Evolutionary conservation across 257 asterid genomes (phyloP).

Genomic region (Ajuga chamaepitys): DNA sequence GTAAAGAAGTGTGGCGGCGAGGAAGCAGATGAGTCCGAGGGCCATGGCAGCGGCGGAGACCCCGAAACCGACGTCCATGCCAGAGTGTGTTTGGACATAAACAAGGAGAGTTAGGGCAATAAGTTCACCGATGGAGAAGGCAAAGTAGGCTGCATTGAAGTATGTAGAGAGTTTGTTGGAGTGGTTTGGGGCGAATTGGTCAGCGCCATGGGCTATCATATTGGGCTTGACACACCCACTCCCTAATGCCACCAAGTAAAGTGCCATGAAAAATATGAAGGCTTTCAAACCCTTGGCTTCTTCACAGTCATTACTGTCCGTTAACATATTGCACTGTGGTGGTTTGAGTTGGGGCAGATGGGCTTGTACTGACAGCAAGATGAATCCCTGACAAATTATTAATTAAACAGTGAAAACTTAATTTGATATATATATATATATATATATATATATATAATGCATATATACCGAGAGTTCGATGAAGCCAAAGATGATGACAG

Average conservation of each 20-base stretch:
- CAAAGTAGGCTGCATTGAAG: constrained; percentile 90
- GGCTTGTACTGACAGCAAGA: constrained; percentile 85
- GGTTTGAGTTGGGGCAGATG: constrained; percentile 92
- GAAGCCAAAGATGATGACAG: constrained; percentile 78
- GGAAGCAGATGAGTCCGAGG: constrained; percentile 57
- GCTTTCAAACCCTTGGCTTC: constrained; percentile 72
- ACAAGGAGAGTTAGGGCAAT: constrained; percentile 71
- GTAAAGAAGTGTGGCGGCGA: constrained; percentile 45
- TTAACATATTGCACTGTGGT: constrained; percentile 51
- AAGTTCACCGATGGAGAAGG: constrained; percentile 83
- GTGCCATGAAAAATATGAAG: constrained; percentile 63
- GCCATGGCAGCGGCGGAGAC: constrained; percentile 92
- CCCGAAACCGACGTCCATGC: constrained; percentile 90
- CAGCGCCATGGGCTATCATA: constrained; percentile 93
- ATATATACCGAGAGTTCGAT: constrained; percentile 94
- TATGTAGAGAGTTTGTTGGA: constrained; percentile 70
- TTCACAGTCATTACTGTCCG: constrained; percentile 30
- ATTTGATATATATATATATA: too few species aligned
- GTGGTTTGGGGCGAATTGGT: constrained; percentile 58
- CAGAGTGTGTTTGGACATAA: constrained; percentile 92
- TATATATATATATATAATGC: too few species aligned
- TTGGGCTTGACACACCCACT: constrained; percentile 97
- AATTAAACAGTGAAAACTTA: too few species aligned
- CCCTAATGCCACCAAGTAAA: constrained; percentile 85
- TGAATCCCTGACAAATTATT: constrained; percentile 52